A percentile compares a stretch with the other conserved stretches of the same genome.
Evolutionary conservation across 176 grass and related monocot species (phyloP).

Genomic region (Avena eriantha): DNA sequence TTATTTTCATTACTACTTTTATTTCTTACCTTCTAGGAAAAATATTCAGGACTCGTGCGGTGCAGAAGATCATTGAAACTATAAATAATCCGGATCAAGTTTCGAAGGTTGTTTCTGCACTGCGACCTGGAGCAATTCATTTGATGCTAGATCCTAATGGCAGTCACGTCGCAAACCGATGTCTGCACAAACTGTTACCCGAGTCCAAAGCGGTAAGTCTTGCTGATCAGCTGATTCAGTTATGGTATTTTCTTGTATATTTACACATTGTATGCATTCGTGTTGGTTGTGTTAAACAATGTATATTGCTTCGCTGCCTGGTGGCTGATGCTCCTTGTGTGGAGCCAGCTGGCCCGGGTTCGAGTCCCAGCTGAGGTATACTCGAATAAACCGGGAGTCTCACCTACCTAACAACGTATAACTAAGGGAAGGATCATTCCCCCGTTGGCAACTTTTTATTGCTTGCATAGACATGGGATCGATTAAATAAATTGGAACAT

Average conservation of each 20-base stretch:
- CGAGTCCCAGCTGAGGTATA: too few species aligned
- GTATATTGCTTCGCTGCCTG: not conserved
- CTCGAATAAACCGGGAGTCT: too few species aligned
- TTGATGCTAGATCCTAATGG: slow-evolving; percentile 85
- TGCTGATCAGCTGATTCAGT: slow-evolving; percentile 34
- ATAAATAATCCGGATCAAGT: slow-evolving; percentile 50
- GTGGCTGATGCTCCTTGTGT: too few species aligned
- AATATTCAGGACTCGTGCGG: slow-evolving; percentile 69
- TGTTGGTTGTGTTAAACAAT: slow-evolving; percentile 15
- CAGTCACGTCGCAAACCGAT: slow-evolving; percentile 67
- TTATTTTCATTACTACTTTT: slow-evolving; percentile 19
- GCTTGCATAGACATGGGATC: not conserved
- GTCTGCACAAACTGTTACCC: slow-evolving; percentile 66
- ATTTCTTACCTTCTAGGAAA: slow-evolving; percentile 15
- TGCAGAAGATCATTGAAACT: slow-evolving; percentile 89
- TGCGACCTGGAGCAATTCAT: slow-evolving; percentile 54
- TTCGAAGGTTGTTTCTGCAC: slow-evolving; percentile 59
- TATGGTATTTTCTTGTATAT: slow-evolving; percentile 21
- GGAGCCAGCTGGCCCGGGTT: too few species aligned
- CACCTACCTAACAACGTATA: too few species aligned
- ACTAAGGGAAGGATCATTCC: too few species aligned
- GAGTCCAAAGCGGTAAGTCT: slow-evolving; percentile 60
- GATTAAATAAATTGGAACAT: slow-evolving; percentile 3
- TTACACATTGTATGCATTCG: not conserved
- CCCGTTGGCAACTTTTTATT: not conserved